Evolutionary conservation across 2,329 filamentous ascomycete species (phyloP).

Genomic region (Alternaria consortialis): DNA sequence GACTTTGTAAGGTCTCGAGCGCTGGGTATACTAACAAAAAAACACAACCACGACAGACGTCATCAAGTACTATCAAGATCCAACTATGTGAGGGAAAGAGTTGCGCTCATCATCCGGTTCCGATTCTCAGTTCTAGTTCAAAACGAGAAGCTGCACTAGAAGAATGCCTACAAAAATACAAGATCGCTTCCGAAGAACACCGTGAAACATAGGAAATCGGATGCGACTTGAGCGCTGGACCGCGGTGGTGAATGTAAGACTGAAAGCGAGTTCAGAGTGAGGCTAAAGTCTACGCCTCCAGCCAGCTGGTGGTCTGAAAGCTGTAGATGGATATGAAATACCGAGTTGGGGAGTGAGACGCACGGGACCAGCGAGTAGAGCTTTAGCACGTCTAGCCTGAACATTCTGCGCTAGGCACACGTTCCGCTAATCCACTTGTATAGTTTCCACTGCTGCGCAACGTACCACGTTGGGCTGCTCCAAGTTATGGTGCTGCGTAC

Average conservation of each 20-base stretch:
- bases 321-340: background rate
- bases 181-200: background rate
- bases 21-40: too few species aligned
- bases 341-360: background rate
- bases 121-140: background rate
- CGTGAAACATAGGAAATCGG: background rate
- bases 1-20: too few species aligned
- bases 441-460: background rate
- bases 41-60: too few species aligned
- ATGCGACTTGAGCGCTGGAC: background rate
- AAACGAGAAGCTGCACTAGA: too few species aligned
- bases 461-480: background rate
- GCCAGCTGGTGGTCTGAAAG: background rate
- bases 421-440: too few species aligned
- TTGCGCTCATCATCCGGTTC: background rate
- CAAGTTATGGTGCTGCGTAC: background rate
- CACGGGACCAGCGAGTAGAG: background rate
- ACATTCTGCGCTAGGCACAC: background rate
- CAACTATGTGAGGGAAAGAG: too few species aligned
- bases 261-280: background rate
- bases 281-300: background rate
- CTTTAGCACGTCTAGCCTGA: background rate
- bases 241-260: background rate
- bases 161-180: background rate
- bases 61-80: too few species aligned